phyloP scores from a whole-genome alignment of 2,329 filamentous ascomycete species.

The Gaeumannomyces sp. region DNA sequence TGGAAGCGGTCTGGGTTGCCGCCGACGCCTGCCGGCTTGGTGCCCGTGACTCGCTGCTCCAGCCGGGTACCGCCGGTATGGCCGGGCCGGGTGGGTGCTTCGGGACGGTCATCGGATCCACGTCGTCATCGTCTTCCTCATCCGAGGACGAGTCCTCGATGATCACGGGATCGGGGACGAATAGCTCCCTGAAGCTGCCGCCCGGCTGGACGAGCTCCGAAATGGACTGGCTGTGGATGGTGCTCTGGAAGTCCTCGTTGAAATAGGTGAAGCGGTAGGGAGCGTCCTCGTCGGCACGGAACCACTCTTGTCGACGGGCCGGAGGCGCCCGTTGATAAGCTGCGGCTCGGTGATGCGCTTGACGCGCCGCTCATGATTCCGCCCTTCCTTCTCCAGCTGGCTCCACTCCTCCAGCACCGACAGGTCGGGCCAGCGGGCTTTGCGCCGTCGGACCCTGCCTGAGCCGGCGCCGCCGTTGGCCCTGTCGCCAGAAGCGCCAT shows the following conservation, averaged over 20 bases:
- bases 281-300: constrained; percentile 77
- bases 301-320: constrained; percentile 78
- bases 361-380: constrained; percentile 72
- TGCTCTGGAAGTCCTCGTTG: constrained; percentile 93
- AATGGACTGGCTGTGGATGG: constrained; percentile 92
- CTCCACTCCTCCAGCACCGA: constrained; percentile 83
- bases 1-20: neutral
- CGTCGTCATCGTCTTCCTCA: constrained; percentile 56
- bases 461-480: constrained; percentile 13
- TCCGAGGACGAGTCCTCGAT: constrained; percentile 64
- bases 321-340: constrained; percentile 80
- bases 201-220: constrained; percentile 87
- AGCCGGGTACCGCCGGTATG: constrained; percentile 1
- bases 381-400: constrained; percentile 79
- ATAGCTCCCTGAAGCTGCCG: constrained; percentile 77
- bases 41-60: constrained; percentile 32
- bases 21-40: constrained; percentile 40
- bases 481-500: constrained; percentile 16
- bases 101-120: constrained; percentile 6
- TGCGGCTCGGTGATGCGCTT: constrained; percentile 94
- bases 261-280: constrained; percentile 98
- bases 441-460: constrained; percentile 44
- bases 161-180: constrained; percentile 77
- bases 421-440: constrained; percentile 80
- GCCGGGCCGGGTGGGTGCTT: neutral